Percentiles rank a stretch among this genome's conserved stretches.
Evolutionary conservation across 768 basidiomycete genomes (phyloP).

Genomic region (Mycena albidolilacea): DNA sequence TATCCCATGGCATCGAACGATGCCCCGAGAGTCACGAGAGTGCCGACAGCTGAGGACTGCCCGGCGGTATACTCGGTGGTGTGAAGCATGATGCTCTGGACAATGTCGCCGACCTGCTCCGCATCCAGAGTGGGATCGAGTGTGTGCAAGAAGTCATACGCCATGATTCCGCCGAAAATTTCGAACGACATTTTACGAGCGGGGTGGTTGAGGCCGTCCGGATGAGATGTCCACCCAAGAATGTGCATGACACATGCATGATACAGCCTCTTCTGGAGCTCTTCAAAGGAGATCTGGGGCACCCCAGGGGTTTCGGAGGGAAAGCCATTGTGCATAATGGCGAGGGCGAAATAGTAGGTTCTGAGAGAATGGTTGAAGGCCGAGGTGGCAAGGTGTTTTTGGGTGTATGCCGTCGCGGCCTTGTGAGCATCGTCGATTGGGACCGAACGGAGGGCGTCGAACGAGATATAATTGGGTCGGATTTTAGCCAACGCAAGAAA

Average conservation of each 20-base stretch:
- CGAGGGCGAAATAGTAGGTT: no score
- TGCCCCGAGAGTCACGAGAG: background rate
- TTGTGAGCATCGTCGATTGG: background rate
- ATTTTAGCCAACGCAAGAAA: no score
- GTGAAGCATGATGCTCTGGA: conserved; percentile 5
- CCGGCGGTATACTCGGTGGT: background rate
- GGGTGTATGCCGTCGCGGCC: background rate
- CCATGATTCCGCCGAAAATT: background rate
- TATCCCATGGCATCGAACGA: background rate
- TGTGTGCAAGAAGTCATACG: background rate
- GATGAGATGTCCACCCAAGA: background rate
- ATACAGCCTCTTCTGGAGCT: background rate
- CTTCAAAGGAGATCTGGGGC: conserved; percentile 5
- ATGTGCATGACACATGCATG: conserved; percentile 1
- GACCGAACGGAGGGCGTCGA: background rate
- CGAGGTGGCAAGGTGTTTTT: background rate
- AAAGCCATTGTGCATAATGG: no score
- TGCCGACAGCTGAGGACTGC: background rate
- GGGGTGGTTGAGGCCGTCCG: background rate
- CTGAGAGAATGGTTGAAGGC: no score
- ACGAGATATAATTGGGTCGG: background rate
- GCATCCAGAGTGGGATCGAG: background rate
- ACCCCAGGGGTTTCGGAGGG: background rate
- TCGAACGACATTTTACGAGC: background rate
- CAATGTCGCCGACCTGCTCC: background rate